A percentile compares a stretch with the other conserved stretches of the same genome.
phyloP scores from a whole-genome alignment of 116 monocot genomes.

The Zostera marina region DNA sequence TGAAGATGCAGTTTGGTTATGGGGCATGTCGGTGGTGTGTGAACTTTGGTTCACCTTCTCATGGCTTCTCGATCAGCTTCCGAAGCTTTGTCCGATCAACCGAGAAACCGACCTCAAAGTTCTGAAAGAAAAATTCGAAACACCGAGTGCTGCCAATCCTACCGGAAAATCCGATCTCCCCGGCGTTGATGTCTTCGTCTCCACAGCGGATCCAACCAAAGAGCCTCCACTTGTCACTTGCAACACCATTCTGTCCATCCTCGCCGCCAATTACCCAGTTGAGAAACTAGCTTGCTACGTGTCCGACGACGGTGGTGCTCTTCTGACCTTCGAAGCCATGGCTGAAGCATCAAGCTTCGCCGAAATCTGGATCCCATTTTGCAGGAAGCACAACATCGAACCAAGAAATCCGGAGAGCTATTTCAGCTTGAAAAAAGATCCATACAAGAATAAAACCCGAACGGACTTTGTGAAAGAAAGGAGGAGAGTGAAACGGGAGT shows the following conservation, averaged over 20 bases:
- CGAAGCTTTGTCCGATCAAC: slow-evolving; percentile 57
- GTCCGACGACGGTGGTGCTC: slow-evolving; percentile 68
- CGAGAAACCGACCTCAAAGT: slow-evolving; percentile 51
- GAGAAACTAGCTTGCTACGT: slow-evolving; percentile 48
- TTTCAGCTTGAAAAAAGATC: slow-evolving; percentile 51
- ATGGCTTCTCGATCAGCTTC: slow-evolving; percentile 61
- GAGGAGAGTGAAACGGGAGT: slow-evolving; percentile 56
- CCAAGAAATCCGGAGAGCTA: slow-evolving; percentile 73
- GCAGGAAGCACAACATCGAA: slow-evolving; percentile 58
- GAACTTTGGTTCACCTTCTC: slow-evolving; percentile 90
- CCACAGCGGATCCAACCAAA: slow-evolving; percentile 72
- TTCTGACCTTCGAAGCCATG: slow-evolving; percentile 74
- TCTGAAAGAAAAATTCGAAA: slow-evolving; percentile 57
- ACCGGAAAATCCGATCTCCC: slow-evolving; percentile 55
- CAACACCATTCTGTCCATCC: slow-evolving; percentile 70
- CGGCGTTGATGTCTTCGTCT: slow-evolving; percentile 58
- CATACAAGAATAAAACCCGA: slow-evolving; percentile 52
- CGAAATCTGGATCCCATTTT: slow-evolving; percentile 62
- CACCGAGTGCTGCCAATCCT: slow-evolving; percentile 20
- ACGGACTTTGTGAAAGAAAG: slow-evolving; percentile 55
- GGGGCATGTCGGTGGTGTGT: slow-evolving; percentile 78
- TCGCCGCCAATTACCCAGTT: slow-evolving; percentile 50
- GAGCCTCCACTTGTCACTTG: slow-evolving; percentile 62
- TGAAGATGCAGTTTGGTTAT: slow-evolving; percentile 67
- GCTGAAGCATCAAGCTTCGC: slow-evolving; percentile 64